A percentile compares a stretch with the other conserved stretches of the same genome.
Evolutionary conservation across 2,329 filamentous ascomycete species (phyloP).

Genomic region (Neonectria neomacrospora): DNA sequence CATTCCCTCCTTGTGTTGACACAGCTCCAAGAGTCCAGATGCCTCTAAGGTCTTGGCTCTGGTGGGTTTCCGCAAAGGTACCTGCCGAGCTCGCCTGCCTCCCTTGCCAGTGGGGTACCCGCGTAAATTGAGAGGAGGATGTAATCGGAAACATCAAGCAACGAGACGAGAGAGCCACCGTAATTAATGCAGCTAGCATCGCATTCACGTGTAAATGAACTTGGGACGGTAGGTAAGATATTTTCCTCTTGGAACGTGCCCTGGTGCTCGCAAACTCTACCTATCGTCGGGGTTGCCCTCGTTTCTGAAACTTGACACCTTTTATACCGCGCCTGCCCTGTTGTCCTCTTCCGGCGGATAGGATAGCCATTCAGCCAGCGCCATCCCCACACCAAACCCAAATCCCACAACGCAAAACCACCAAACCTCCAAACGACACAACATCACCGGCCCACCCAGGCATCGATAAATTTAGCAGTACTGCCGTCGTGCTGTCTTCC

Average conservation of each 20-base stretch:
- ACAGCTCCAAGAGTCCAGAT: background rate
- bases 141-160: slow-evolving; percentile 4
- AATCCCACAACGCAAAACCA: background rate
- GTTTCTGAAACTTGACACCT: background rate
- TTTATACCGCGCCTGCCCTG: background rate
- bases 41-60: background rate
- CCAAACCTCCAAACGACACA: background rate
- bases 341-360: background rate
- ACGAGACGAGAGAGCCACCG: background rate
- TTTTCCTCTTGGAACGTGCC: background rate
- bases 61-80: background rate
- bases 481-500: background rate
- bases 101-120: background rate
- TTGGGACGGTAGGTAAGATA: background rate
- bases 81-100: background rate
- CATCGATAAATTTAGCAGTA: slow-evolving; percentile 41
- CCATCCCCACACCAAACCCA: background rate
- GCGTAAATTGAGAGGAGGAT: slow-evolving; percentile 9
- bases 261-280: background rate
- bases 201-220: background rate
- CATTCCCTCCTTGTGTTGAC: background rate
- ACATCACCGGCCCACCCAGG: slow-evolving; percentile 10
- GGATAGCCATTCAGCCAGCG: background rate
- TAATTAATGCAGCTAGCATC: background rate
- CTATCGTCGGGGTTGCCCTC: background rate